Base-by-base conservation (phyloP, 192 early-diverging fungal genomes). In the Podila epicladia region DNA sequence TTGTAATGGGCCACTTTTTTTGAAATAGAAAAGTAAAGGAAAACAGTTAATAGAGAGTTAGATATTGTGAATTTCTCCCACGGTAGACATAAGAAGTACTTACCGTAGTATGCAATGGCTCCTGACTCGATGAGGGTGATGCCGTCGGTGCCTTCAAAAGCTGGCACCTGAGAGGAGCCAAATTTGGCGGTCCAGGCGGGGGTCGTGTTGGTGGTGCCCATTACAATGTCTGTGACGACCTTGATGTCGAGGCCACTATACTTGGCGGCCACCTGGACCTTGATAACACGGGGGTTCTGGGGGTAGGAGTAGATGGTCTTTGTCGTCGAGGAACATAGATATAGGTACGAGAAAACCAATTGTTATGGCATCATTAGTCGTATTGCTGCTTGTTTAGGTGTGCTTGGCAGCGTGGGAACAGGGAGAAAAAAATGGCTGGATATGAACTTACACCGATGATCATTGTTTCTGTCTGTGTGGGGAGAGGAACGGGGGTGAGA, bases 51-150 rank as follows among this genome's bases (percentile, higher is more conserved):
- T 24, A 9, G 11, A 37, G 41, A 45, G 41, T 45, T 45, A 45
- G 15, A 15, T 33, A 5, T 41, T 45, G n/a, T n/a, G 41, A 45
- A 45, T 17, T 45, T 45, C 41, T 45, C n/a, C 24, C 22, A 55
- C 22, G 22, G 24, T 9, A 28, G 33, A 26, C 19, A 67, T 51
- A 17, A 22, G n/a, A 55, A 55, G 24, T 2, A 82, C 68, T 74
- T 59, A 93, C 92, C 82, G 73, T 97, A 96, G 92, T 91, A 92
- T 26, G 94, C 94, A 75, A 97, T 97, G 70, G 94, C 96, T 78
- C 80, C 89, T 72, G 89, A 91, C 86, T 97, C 95, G 49, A 67
- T 58, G 60, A 86, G 87, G 60, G 67, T 26, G 24, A 22, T 85
- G 55, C 91, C 93, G 38, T 96, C 91, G 61, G 91, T 84, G 67